Conservation (phyloP, 2,329 filamentous ascomycete genomes). For the Lizonia empirigonia region DNA sequence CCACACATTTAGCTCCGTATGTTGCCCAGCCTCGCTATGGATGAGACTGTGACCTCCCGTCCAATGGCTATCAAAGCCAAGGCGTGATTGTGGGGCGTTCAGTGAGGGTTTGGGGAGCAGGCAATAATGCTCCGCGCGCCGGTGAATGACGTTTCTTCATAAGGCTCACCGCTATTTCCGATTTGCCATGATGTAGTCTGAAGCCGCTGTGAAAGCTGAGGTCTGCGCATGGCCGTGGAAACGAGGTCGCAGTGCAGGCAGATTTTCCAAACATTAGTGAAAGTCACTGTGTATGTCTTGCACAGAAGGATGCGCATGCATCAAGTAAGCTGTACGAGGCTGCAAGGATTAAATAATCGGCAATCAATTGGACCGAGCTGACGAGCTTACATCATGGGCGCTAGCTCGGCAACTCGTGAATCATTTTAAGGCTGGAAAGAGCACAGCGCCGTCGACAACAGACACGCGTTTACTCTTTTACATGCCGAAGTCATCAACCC, state of each 20-base stretch:
- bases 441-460: not conserved
- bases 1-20: slow-evolving; percentile 25
- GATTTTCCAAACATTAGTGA: not conserved
- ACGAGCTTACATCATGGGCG: not conserved
- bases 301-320: not conserved
- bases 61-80: slow-evolving; percentile 28
- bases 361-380: not conserved
- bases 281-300: not conserved
- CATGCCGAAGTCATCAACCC: not conserved
- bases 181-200: slow-evolving; percentile 14
- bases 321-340: not conserved
- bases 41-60: slow-evolving; percentile 11
- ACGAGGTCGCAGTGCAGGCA: not conserved
- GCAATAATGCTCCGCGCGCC: slow-evolving; percentile 10
- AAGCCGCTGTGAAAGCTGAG: not conserved
- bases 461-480: not conserved
- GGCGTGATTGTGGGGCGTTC: slow-evolving; percentile 16
- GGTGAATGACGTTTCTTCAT: slow-evolving; percentile 15
- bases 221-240: not conserved
- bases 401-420: slow-evolving; percentile 4
- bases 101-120: slow-evolving; percentile 8
- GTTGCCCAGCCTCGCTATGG: slow-evolving; percentile 25
- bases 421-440: not conserved
- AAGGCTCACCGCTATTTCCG: slow-evolving; percentile 32
- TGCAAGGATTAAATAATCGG: slow-evolving; percentile 1